A percentile compares a stretch with the other conserved stretches of the same genome.
phyloP scores from a whole-genome alignment of 495 filamentous ascomycete species.

The Hypoxylon trugodes region DNA sequence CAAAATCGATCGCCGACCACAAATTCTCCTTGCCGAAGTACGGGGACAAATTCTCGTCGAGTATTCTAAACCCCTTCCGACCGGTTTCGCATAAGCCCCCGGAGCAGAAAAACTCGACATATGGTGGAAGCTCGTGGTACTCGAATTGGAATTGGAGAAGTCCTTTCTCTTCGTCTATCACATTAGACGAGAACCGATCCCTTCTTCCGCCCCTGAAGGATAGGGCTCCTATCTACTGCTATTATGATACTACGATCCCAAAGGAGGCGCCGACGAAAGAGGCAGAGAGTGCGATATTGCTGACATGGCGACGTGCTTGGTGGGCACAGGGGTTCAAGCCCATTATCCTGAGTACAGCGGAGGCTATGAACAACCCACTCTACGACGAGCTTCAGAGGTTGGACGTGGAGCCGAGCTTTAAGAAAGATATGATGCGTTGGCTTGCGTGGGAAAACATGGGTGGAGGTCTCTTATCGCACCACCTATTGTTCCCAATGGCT shows the following conservation, averaged over 20 bases:
- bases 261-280: conserved; percentile 67
- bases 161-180: conserved; percentile 86
- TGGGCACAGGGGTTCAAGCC: conserved; percentile 93
- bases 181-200: conserved; percentile 84
- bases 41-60: conserved; percentile 53
- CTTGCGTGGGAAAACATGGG: conserved; percentile 94
- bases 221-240: conserved; percentile 88
- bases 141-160: conserved; percentile 83
- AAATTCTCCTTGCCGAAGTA: conserved; percentile 57
- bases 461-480: conserved; percentile 82
- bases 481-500: conserved; percentile 86
- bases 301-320: conserved; percentile 92
- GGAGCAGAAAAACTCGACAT: conserved; percentile 76
- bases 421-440: conserved; percentile 82
- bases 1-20: conserved; percentile 48
- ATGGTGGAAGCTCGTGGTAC: conserved; percentile 84
- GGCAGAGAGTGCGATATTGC: conserved; percentile 79
- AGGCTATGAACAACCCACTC: conserved; percentile 84
- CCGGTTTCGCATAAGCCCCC: conserved; percentile 78
- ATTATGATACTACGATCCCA: conserved; percentile 76
- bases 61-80: conserved; percentile 66
- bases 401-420: conserved; percentile 60
- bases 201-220: conserved; percentile 80
- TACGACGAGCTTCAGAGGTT: conserved; percentile 74
- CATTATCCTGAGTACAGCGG: conserved; percentile 77